Base-by-base conservation (phyloP, 1,284 basidiomycete species). In the Megacollybia platyphylla region DNA sequence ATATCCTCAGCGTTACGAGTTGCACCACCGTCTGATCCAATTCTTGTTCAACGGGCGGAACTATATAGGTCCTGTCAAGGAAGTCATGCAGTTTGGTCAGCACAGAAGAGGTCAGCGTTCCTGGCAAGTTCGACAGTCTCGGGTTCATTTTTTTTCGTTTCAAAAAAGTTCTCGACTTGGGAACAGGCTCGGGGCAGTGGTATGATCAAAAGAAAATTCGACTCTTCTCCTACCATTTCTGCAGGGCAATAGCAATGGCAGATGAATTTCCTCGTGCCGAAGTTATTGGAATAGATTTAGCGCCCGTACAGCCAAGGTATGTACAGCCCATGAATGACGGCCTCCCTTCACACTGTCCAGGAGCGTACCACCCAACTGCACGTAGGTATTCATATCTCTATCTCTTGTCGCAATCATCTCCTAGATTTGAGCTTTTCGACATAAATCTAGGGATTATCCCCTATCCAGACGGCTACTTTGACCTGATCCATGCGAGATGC, bases 391-490 rank as follows among this genome's bases (percentile, higher is more conserved):
- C 35, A 7, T 53, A 46, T 39, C 42, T 20, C 29, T 39, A 28
- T 39, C 46, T 24, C 18, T 38, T 15, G 9, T 40, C 20, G 15
- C 11, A 31, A 17, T 45, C 37, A 44, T 44, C 8, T 31, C 24
- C 42, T 46, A 82, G 79, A 29, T 82, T 81, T 51, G 79, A 82
- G 51, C 63, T 81, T 7, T 81, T 73, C 54, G 76, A 82, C 54
- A 59, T 80, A 43, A 72, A 77, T 55, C 63, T 68, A 43, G 59
- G 60, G 50, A 67, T 60, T 37, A 62, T 82, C 28, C 79, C 79
- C 8, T 81, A 80, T 52, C 71, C 73, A 26, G 67, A 70, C 52
- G 62, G 59, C 34, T 64, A 74, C 40, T 82, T 81, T 50, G 76
- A 82, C 54, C 60, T 82, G 48, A 67, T 82, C 36, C 79, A 83